Evolutionary conservation across 805 yeast genomes (phyloP).

Genomic region (Saturnispora ahearnii): DNA sequence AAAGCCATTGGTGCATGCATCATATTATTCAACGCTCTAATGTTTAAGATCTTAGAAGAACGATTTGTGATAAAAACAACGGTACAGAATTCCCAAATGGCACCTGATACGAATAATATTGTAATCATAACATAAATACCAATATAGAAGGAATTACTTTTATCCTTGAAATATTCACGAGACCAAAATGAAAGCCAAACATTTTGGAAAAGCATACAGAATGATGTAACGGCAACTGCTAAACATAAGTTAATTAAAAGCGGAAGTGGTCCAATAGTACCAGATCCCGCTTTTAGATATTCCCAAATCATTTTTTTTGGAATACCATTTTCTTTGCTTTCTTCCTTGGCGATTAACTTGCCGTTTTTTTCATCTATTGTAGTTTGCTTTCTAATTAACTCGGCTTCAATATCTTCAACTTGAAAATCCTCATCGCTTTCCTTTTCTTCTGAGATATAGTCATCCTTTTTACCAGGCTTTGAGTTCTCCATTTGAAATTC

Average conservation of each 20-base stretch:
- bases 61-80: constrained; percentile 43
- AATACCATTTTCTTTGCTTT: constrained; percentile 30
- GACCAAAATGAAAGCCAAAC: constrained; percentile 85
- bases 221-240: constrained; percentile 32
- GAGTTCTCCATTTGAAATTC: constrained; percentile 25
- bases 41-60: constrained; percentile 50
- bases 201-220: constrained; percentile 49
- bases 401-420: constrained; percentile 16
- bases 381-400: constrained; percentile 18
- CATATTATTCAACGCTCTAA: constrained; percentile 49
- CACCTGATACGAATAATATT: constrained; percentile 36
- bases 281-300: constrained; percentile 50
- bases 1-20: constrained; percentile 76
- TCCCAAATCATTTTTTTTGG: constrained; percentile 37
- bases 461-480: neutral
- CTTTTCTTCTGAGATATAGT: neutral
- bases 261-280: constrained; percentile 31
- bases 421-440: constrained; percentile 25
- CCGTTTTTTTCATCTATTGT: constrained; percentile 26
- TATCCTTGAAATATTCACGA: constrained; percentile 35
- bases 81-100: constrained; percentile 35
- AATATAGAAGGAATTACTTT: constrained; percentile 49
- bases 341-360: constrained; percentile 25
- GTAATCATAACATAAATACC: constrained; percentile 63
- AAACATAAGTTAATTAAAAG: constrained; percentile 16